These are phyloP conservation scores for Fraxinus ornus DNA, from an alignment of 305 asterid species.

Conservation along the genomic window DNA sequence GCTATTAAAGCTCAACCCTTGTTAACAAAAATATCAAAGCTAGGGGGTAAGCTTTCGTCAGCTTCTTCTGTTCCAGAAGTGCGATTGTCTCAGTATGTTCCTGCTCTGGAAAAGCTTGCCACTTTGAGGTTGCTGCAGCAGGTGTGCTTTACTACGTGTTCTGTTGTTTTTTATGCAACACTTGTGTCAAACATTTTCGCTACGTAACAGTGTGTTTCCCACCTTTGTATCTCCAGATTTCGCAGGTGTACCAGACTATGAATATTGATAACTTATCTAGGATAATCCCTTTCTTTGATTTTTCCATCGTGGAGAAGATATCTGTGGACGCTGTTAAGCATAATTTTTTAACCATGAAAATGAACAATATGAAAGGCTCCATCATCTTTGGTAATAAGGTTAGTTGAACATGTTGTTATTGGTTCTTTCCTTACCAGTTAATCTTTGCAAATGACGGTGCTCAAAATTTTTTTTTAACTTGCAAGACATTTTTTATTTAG, in stretches of 20 bases:
- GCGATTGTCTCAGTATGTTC: constrained; percentile 67
- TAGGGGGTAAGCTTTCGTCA: constrained; percentile 83
- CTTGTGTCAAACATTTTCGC: background rate
- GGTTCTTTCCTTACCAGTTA: background rate
- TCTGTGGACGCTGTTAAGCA: background rate
- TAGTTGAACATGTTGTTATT: background rate
- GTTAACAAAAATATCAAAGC: constrained; percentile 64
- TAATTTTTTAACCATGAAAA: background rate
- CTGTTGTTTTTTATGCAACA: background rate
- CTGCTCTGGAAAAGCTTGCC: constrained; percentile 75
- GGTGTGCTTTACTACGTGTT: constrained; percentile 37
- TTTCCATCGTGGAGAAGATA: constrained; percentile 22
- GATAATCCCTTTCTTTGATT: constrained; percentile 76
- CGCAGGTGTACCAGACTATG: constrained; percentile 77
- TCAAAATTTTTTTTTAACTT: background rate
- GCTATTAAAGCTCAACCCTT: constrained; percentile 70
- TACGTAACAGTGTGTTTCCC: constrained; percentile 10
- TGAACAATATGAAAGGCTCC: background rate
- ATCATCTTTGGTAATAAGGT: background rate
- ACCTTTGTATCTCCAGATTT: constrained; percentile 48
- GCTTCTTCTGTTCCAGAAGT: constrained; percentile 83
- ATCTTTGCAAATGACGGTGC: background rate
- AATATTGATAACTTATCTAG: constrained; percentile 61
- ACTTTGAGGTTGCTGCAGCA: constrained; percentile 81
- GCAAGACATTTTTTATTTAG: background rate